A percentile compares a stretch with the other conserved stretches of the same genome.
Conservation (phyloP, 208 protist genomes). For the Leishmania guyanensis region DNA sequence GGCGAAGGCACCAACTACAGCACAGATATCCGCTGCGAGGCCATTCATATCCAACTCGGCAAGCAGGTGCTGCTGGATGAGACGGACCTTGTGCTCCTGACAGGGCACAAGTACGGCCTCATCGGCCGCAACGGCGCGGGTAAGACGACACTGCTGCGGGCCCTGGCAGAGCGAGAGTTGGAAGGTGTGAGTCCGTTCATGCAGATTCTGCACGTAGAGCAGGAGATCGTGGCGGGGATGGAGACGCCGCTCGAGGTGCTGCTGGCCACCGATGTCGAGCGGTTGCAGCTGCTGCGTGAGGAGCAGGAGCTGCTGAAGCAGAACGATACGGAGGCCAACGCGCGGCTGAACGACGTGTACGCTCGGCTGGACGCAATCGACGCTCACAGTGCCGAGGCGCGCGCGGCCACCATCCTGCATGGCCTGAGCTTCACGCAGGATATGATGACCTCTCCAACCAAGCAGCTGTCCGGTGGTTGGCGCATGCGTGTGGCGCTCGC, state of each 20-base stretch:
- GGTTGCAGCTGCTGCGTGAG: conserved; percentile 88
- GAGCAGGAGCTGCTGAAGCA: conserved; percentile 90
- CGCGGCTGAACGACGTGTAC: conserved; percentile 94
- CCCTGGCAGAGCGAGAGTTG: conserved; percentile 92
- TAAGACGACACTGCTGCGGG: conserved; percentile 96
- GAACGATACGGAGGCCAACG: conserved; percentile 72
- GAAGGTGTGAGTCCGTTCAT: conserved; percentile 96
- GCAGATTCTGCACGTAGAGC: conserved; percentile 98
- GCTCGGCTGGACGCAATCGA: conserved; percentile 95
- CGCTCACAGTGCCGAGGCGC: conserved; percentile 92
- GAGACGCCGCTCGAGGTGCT: conserved; percentile 92
- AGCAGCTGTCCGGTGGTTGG: conserved; percentile 95
- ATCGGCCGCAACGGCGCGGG: conserved; percentile 95
- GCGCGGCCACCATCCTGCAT: conserved; percentile 83
- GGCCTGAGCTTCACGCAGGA: conserved; percentile 96
- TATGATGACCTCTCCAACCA: conserved; percentile 92
- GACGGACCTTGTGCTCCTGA: conserved; percentile 81
- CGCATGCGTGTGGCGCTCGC: conserved; percentile 98
- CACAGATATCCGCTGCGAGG: conserved; percentile 86
- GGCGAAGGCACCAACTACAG: conserved; percentile 75
- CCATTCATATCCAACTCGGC: conserved; percentile 90
- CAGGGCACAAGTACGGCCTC: conserved; percentile 95
- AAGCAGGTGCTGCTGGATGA: conserved; percentile 86
- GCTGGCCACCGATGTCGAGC: conserved; percentile 92
- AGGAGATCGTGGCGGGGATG: conserved; percentile 92